phyloP scores from a whole-genome alignment of 768 basidiomycete genomes.

The Psilocybe azurescens region DNA sequence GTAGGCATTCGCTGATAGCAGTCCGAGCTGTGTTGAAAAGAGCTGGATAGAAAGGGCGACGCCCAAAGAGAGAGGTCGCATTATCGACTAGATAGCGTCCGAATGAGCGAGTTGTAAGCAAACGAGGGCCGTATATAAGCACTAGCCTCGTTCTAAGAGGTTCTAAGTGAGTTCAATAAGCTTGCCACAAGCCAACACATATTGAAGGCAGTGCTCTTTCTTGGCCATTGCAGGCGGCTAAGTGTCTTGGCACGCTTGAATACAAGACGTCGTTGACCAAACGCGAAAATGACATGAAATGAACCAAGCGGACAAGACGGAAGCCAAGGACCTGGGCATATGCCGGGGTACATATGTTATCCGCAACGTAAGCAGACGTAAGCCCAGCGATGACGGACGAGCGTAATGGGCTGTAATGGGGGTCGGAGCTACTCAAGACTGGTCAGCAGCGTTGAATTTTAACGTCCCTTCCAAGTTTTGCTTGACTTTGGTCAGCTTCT shows the following conservation, averaged over 20 bases:
- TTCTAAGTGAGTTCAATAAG: background rate
- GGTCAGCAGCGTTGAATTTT: background rate
- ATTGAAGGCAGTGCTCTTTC: background rate
- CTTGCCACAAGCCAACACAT: background rate
- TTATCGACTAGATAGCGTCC: background rate
- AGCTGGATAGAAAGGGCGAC: constrained; percentile 1
- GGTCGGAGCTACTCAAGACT: no score
- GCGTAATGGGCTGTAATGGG: background rate
- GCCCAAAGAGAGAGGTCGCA: background rate
- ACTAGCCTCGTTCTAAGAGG: background rate
- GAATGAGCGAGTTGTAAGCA: background rate
- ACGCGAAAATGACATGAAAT: background rate
- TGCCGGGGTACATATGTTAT: background rate
- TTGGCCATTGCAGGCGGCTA: background rate
- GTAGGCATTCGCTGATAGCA: constrained; percentile 7
- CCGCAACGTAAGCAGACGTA: background rate
- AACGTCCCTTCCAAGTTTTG: background rate
- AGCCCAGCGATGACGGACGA: background rate
- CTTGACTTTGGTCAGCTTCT: background rate
- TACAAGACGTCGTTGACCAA: background rate
- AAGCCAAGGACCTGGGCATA: background rate
- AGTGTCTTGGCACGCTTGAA: background rate
- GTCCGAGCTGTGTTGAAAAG: background rate
- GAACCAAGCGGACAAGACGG: background rate
- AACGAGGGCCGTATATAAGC: background rate